Base-by-base conservation (phyloP, 2,329 filamentous ascomycete species). In the Capronia epimyces region DNA sequence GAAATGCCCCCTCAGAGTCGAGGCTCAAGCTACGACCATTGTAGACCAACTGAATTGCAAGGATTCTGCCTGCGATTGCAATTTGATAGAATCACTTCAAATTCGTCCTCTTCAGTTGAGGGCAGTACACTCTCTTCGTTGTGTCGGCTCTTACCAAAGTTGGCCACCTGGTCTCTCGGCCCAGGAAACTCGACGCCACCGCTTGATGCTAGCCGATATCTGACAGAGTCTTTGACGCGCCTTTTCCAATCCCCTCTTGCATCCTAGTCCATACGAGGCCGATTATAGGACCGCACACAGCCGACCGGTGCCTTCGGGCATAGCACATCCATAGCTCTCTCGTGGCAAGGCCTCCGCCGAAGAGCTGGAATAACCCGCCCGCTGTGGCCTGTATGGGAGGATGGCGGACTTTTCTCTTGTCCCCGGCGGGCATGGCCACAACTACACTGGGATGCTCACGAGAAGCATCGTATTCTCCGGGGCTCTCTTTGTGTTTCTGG, bases 401-500 rank as follows among this genome's bases (percentile, higher is more conserved):
- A 64, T 55, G 45, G 68, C 72, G 68, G 70, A 72, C 57, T 70
- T 71, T 59, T 66, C 65, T 60, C 66, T 74, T 22, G 65, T 71
- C 40, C 70, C 71, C 56, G 64, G 68, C 31, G 69, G 69, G 47
- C 63, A 63, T 45, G 71, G 69, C 47, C 62, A 63, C 44, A 74
- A 74, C 49, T 75, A 75, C 56, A 75, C 70, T 1, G 71, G 71
- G 4, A 71, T 72, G 55, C 60, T 75, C 16, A 75, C 73, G 7
- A 73, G 74, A 53, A 74, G 69, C 10, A 73, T 75, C 47, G 69
- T 75, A 56, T 76, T 75, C 55, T 64, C 61, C 3, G 64, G 61
- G 12, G 69, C 72, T 2, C 56, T 75, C n/a, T 51, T 74, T 13
- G 53, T 72, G 18, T 75, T 75, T 53, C 59, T 75, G 8, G 67